Conservation (phyloP, 2,329 filamentous ascomycete species). For the Pseudogymnoascus sp. region DNA sequence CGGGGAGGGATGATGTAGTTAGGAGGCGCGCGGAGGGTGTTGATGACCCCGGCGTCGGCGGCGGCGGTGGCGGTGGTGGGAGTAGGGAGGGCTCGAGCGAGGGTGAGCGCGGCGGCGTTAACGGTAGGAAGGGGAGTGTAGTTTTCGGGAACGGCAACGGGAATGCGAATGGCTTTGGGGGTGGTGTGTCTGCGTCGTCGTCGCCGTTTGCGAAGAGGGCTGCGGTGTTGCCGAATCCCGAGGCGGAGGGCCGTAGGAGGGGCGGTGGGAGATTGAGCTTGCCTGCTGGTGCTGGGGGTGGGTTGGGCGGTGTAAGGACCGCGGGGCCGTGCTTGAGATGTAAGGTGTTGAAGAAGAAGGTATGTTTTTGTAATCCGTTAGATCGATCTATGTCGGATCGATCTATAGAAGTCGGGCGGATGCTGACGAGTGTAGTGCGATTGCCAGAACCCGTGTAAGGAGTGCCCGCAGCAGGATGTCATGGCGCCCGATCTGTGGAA, state of each 20-base stretch:
- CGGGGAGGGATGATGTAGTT: background rate
- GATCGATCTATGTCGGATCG: background rate
- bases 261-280: background rate
- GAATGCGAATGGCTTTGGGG: background rate
- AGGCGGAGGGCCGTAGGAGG: background rate
- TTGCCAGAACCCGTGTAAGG: background rate
- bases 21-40: background rate
- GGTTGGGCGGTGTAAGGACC: background rate
- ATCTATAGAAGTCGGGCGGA: background rate
- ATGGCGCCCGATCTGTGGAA: background rate
- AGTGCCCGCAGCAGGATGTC: background rate
- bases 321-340: background rate
- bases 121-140: background rate
- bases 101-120: background rate
- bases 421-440: background rate
- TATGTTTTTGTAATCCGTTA: background rate
- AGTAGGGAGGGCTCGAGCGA: background rate
- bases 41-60: background rate
- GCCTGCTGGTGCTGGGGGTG: background rate
- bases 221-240: background rate
- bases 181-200: background rate
- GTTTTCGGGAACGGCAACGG: background rate
- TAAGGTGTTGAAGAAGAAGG: constrained; percentile 7
- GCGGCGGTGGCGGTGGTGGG: too few relatives aligned
- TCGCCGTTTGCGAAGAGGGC: background rate